Conservation (phyloP, 2,329 filamentous ascomycete genomes). For the Stagonosporopsis chrysanthemi region DNA sequence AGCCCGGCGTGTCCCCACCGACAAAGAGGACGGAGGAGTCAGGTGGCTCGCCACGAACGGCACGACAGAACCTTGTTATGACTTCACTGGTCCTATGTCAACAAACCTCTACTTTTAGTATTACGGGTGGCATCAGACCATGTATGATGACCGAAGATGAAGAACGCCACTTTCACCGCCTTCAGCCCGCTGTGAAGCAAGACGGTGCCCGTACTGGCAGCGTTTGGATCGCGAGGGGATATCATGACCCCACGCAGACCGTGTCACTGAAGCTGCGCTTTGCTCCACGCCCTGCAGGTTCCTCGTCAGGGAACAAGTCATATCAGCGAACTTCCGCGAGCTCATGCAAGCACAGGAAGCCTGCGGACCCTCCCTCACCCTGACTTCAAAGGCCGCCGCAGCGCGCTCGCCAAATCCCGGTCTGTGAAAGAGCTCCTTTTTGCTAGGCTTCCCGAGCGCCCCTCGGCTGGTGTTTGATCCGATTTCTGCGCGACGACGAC, state of each 20-base stretch:
- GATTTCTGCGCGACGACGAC: constrained; percentile 20
- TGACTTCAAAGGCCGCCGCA: constrained; percentile 8
- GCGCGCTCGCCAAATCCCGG: background rate
- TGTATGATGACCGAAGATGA: constrained; percentile 2
- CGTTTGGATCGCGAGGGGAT: background rate
- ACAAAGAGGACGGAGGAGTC: background rate
- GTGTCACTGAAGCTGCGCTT: constrained; percentile 16
- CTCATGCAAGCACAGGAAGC: constrained; percentile 19
- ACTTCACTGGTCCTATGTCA: background rate
- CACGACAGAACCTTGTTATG: background rate
- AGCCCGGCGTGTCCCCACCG: no score
- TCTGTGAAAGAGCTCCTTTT: constrained; percentile 20
- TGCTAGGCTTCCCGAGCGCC: background rate
- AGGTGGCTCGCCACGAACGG: background rate
- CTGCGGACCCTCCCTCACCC: constrained; percentile 17
- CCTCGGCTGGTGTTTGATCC: constrained; percentile 26
- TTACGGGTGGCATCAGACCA: background rate
- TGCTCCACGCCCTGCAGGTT: constrained; percentile 20
- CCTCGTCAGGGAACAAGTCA: background rate
- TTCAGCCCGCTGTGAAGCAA: constrained; percentile 14
- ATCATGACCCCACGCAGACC: no score
- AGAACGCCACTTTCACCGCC: background rate
- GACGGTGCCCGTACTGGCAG: constrained; percentile 2
- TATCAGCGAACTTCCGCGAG: constrained; percentile 9
- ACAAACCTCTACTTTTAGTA: background rate